phyloP scores from a whole-genome alignment of 2,329 filamentous ascomycete genomes.

The Metarhizium anisopliae region DNA sequence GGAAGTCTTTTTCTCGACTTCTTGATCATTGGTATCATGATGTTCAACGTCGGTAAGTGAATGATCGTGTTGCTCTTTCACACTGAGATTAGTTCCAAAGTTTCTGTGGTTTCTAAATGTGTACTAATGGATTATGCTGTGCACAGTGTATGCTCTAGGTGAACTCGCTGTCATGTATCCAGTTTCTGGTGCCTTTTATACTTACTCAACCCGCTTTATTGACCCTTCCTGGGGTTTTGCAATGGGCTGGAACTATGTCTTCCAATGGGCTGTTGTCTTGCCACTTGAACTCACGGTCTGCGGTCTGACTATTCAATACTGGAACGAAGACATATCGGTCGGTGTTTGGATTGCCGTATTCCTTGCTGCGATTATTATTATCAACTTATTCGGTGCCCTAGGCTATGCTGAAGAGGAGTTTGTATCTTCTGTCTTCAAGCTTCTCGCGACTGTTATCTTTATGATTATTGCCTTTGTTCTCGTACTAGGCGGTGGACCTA shows the following conservation, averaged over 20 bases:
- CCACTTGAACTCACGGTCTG: constrained; percentile 41
- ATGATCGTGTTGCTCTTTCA: background rate
- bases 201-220: constrained; percentile 49
- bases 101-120: background rate
- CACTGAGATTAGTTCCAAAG: background rate
- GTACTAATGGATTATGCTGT: background rate
- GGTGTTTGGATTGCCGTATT: constrained; percentile 43
- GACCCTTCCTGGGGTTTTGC: constrained; percentile 48
- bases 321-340: constrained; percentile 33
- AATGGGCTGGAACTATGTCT: constrained; percentile 41
- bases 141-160: constrained; percentile 43
- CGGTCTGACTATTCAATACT: constrained; percentile 41
- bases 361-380: constrained; percentile 32
- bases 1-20: constrained; percentile 39
- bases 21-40: constrained; percentile 48
- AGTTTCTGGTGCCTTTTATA: constrained; percentile 52
- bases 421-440: constrained; percentile 41
- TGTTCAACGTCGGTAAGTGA: constrained; percentile 42
- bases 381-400: constrained; percentile 43
- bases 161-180: constrained; percentile 50
- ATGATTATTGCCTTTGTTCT: constrained; percentile 54
- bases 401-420: constrained; percentile 46
- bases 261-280: constrained; percentile 39
- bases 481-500: constrained; percentile 51
- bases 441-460: constrained; percentile 43